Evolutionary conservation across 768 basidiomycete species (phyloP).

Genomic region (Royoungia palumana): DNA sequence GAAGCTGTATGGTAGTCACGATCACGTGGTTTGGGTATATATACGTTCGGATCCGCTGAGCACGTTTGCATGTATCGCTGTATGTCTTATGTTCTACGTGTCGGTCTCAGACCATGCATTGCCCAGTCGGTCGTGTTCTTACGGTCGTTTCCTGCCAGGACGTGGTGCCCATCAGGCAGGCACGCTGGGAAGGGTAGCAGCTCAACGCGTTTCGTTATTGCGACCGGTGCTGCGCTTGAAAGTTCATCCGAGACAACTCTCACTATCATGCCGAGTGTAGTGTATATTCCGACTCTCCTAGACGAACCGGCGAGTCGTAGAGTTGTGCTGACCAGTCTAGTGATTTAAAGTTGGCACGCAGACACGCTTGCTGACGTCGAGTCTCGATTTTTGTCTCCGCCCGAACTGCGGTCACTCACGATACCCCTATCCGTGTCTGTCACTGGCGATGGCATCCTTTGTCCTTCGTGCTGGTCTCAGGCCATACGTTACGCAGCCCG

Average conservation of each 20-base stretch:
- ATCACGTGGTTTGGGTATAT: constrained; percentile 16
- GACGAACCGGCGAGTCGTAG: constrained; percentile 37
- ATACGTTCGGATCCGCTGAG: not conserved
- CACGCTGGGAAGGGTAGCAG: not conserved
- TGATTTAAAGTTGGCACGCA: constrained; percentile 63
- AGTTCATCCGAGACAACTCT: constrained; percentile 37
- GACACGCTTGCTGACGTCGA: no score
- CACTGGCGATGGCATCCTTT: constrained; percentile 10
- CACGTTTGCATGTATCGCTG: no score
- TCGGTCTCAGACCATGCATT: constrained; percentile 16
- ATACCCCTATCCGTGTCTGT: no score
- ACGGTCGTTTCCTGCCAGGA: not conserved
- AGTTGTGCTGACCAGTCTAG: constrained; percentile 59
- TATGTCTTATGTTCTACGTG: constrained; percentile 12
- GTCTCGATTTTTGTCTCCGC: no score
- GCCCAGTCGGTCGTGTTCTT: constrained; percentile 1
- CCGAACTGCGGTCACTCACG: no score
- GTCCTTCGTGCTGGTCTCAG: constrained; percentile 20
- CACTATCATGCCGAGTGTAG: constrained; percentile 52
- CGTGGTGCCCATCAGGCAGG: not conserved
- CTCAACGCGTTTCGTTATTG: constrained; percentile 19
- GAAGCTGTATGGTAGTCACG: constrained; percentile 14
- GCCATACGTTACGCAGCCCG: constrained; percentile 2
- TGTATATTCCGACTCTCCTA: not conserved
- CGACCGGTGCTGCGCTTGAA: constrained; percentile 43